These are phyloP conservation scores for Suillus bovinus DNA, from an alignment of 768 basidiomycete species.

Conservation along the genomic window DNA sequence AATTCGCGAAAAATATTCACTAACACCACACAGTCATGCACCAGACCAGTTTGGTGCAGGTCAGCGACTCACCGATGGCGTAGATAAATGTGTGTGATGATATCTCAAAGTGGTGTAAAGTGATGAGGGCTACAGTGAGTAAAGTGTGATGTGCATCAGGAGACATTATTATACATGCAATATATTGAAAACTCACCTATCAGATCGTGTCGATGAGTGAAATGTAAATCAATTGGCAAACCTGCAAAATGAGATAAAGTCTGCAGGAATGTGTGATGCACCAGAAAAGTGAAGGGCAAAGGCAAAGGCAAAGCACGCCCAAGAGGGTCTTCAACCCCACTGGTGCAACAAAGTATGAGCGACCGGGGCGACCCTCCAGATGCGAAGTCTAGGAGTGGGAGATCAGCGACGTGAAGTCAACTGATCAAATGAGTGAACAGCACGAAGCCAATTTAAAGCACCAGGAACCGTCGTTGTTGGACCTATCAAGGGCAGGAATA, in stretches of 20 bases:
- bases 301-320: background rate
- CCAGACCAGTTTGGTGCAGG: too few species aligned
- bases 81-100: background rate
- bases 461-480: background rate
- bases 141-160: background rate
- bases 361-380: background rate
- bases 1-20: too few species aligned
- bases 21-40: too few species aligned
- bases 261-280: background rate
- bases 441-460: background rate
- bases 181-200: background rate
- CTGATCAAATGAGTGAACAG: background rate
- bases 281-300: background rate
- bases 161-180: background rate
- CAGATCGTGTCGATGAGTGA: background rate
- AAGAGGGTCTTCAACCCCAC: conserved; percentile 3
- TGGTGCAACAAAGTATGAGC: background rate
- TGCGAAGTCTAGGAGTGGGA: background rate
- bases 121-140: background rate
- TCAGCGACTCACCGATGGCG: background rate
- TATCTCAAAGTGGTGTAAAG: background rate
- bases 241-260: background rate
- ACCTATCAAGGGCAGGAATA: background rate
- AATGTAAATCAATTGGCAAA: background rate
- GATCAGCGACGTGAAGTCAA: background rate